Percentiles rank a stretch among this genome's conserved stretches.
phyloP scores from a whole-genome alignment of 331 rosid species.

The Quercus phellos region DNA sequence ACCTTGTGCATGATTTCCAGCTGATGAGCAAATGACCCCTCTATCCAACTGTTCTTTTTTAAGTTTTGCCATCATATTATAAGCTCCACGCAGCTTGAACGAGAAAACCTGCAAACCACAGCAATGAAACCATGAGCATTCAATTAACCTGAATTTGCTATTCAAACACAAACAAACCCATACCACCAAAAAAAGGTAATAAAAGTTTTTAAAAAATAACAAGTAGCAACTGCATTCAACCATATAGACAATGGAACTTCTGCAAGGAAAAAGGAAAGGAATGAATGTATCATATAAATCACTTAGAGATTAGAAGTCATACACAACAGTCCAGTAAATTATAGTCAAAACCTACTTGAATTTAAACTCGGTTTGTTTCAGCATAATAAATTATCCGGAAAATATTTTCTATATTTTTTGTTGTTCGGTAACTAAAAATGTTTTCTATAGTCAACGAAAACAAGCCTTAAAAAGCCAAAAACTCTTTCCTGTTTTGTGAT shows the following conservation, averaged over 20 bases:
- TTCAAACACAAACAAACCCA: not conserved
- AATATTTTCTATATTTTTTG: too few species aligned
- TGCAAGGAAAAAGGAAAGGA: too few species aligned
- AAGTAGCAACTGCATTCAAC: not conserved
- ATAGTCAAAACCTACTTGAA: not conserved
- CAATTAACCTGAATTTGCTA: not conserved
- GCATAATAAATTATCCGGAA: not conserved
- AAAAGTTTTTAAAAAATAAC: not conserved
- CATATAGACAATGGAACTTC: not conserved
- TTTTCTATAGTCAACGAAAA: too few species aligned
- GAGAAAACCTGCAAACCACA: constrained; percentile 65
- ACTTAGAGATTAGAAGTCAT: not conserved
- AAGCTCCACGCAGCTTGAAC: constrained; percentile 95
- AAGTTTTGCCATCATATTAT: constrained; percentile 95
- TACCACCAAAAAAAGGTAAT: not conserved
- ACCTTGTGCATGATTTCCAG: constrained; percentile 99
- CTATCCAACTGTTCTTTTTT: constrained; percentile 52
- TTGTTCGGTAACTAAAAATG: too few species aligned
- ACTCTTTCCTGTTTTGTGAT: too few species aligned
- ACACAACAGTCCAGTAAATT: not conserved
- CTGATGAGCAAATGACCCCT: constrained; percentile 95
- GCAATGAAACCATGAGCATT: not conserved
- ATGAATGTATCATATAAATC: not conserved
- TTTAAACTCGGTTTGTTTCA: not conserved
- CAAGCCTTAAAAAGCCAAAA: too few species aligned